Base-by-base conservation (phyloP, 2,329 filamentous ascomycete genomes). In the Microsporum canis region DNA sequence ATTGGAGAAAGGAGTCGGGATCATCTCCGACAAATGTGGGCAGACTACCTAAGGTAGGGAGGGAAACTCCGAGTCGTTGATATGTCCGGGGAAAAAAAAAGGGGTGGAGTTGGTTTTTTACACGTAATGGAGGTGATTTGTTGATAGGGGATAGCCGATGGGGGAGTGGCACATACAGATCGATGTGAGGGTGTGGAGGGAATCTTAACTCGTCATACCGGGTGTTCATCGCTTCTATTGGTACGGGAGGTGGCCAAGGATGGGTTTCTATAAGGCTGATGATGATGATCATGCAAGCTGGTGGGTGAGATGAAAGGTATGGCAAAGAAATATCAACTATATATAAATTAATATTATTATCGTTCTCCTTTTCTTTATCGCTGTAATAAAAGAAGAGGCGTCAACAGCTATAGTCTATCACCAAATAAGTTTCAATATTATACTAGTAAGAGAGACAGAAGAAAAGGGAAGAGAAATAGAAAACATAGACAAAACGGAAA, bases 361-460 rank as follows among this genome's bases (percentile, higher is more conserved):
- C 29, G 27, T 10, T 31, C n/a, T 43, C 33, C 49, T 29, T 31
- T 53, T 53, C 49, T n/a, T 34, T 33, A 53, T 47, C 2, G 23
- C 43, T 47, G 23, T 27, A 53, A 33, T 34, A 53, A 34, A 53
- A 10, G 27, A 53, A 10, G 29, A 53, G 12, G 33, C 49, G 27
- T 53, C 49, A 34, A 53, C 49, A 53, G 5, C 14, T 33, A 33
- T 53, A 53, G 49, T 53, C 49, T 53, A 53, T 53, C 49, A 53
- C 49, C 49, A 53, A 34, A 33, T 53, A 53, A 53, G 49, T 53
- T 34, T 53, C 49, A 53, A 53, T 53, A 34, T 53, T 53, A 53
- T 53, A 53, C 49, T 31, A 34, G 49, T 34, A 34, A 53, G 43
- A 47, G 43, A 47, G 23, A 47, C 8, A 47, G 27, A 47, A 29